A percentile compares a stretch with the other conserved stretches of the same genome.
Evolutionary conservation across 148 eudicot species (phyloP).

Genomic region (Hydrangea macrophylla): DNA sequence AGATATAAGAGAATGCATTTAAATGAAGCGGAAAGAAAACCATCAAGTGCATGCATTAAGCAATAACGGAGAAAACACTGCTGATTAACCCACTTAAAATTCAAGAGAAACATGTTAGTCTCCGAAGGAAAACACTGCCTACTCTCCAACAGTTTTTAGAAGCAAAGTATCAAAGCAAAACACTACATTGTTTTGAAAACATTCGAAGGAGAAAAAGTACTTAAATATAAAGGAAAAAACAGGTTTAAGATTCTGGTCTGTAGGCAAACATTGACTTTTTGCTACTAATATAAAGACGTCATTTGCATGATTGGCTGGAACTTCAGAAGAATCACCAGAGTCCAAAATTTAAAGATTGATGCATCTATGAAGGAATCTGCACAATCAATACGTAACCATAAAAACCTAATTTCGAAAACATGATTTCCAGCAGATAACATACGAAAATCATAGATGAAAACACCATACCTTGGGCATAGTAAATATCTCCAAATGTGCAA

Average conservation of each 20-base stretch:
- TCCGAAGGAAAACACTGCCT: constrained; percentile 5
- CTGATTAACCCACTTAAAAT: constrained; percentile 18
- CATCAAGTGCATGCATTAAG: constrained; percentile 1
- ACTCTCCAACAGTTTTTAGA: constrained; percentile 19
- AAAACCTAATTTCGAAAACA: constrained; percentile 39
- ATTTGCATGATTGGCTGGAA: constrained; percentile 75
- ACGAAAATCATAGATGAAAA: constrained; percentile 13
- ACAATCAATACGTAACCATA: constrained; percentile 57
- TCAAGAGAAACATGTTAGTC: constrained; percentile 17
- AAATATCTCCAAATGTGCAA: background rate
- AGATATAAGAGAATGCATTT: background rate
- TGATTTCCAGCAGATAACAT: constrained; percentile 19
- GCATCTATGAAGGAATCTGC: constrained; percentile 80
- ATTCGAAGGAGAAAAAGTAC: constrained; percentile 17
- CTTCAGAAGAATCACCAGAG: constrained; percentile 84
- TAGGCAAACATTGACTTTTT: constrained; percentile 47
- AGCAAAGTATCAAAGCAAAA: constrained; percentile 14
- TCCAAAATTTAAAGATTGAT: constrained; percentile 71
- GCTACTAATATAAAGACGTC: constrained; percentile 52
- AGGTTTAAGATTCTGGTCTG: constrained; percentile 32
- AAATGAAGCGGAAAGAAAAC: background rate
- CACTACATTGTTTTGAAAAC: constrained; percentile 33
- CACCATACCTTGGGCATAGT: constrained; percentile 14
- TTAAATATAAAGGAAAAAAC: constrained; percentile 27
- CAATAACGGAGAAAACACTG: background rate